These are phyloP conservation scores for Parsonsia alboflavescens DNA, from an alignment of 257 asterid species.

Conservation along the genomic window DNA sequence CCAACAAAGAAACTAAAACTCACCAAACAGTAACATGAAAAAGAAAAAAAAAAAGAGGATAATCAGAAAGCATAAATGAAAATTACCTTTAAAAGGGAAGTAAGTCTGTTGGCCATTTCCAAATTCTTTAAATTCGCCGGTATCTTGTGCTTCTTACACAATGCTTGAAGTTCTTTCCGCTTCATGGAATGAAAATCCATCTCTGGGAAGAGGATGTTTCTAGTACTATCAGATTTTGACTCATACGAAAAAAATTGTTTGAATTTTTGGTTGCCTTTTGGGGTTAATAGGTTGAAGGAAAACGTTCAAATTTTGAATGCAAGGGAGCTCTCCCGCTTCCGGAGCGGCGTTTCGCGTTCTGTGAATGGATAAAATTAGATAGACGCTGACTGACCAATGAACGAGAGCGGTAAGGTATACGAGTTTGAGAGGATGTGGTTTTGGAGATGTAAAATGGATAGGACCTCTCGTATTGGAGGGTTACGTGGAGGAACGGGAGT, in stretches of 20 bases:
- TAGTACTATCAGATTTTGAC: too few relatives aligned
- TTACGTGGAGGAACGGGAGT: neutral
- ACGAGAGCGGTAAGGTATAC: neutral
- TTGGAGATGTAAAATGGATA: neutral
- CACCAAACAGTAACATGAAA: neutral
- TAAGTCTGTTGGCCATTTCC: conserved; percentile 51
- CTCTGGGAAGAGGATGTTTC: neutral
- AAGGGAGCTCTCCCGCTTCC: conserved; percentile 13
- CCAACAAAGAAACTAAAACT: neutral
- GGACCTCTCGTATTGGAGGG: neutral
- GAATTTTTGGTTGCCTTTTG: neutral
- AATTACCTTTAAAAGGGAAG: conserved; percentile 40
- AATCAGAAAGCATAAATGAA: neutral
- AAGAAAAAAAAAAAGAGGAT: neutral
- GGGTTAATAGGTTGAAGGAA: neutral
- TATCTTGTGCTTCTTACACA: conserved; percentile 58
- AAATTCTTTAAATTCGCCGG: conserved; percentile 63
- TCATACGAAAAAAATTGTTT: neutral
- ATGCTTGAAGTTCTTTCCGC: conserved; percentile 50
- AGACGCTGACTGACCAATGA: neutral
- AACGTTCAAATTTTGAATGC: conserved; percentile 8
- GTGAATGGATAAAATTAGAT: neutral
- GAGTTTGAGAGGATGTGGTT: neutral
- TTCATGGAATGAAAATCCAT: conserved; percentile 62
- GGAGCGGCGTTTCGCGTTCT: neutral